Evolutionary conservation across 108 stramenopile genomes (phyloP), one percentile per base, ranked within the genome.

Genomic region (Asterionellopsis glacialis): DNA sequence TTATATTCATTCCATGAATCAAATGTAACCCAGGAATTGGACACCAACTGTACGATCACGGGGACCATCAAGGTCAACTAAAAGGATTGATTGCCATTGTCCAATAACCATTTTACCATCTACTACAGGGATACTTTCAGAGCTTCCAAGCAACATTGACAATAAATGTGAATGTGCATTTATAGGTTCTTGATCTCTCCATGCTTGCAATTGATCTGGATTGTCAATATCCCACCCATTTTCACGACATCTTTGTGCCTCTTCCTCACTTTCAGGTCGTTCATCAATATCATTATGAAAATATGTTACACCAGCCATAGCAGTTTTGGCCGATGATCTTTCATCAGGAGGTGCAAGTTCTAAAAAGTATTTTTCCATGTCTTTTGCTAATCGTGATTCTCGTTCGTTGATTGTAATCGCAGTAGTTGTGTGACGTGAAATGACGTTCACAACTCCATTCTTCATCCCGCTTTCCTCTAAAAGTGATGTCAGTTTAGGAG

Each of bases 181-280:
- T 48, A 94, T 90, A 12, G 93, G 93, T 62, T 94, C 93, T 59
- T 94, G 93, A 51, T 74, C 85, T 52, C 88, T 69, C 93, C 93
- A 94, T 51, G 68, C 69, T 66, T 78, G 67, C 47, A 89, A 57
- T 64, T 56, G 40, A 9, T 63, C 75, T 11, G 79, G 65, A 67
- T 88, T 67, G 45, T 84, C 83, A 76, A 92, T 82, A 62, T 88
- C 74, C 91, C 91, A 92, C 51, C 87, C 91, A 73, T 92, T 92
- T 15, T 84, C 85, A 5, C 82, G 69, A 55, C 91, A 92, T 41
- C 91, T 73, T 63, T 85, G 76, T n/a, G 78, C 76, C 54, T 93
- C 91, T 57, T 86, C 91, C 11, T 73, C 76, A 22, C 76, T 63
- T 57, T 85, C 85, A 41, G 91, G 91, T 54, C 93, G 80, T 59